phyloP scores from a whole-genome alignment of 225 moss, liverwort and hornwort genomes.

The Lunularia cruciata region DNA sequence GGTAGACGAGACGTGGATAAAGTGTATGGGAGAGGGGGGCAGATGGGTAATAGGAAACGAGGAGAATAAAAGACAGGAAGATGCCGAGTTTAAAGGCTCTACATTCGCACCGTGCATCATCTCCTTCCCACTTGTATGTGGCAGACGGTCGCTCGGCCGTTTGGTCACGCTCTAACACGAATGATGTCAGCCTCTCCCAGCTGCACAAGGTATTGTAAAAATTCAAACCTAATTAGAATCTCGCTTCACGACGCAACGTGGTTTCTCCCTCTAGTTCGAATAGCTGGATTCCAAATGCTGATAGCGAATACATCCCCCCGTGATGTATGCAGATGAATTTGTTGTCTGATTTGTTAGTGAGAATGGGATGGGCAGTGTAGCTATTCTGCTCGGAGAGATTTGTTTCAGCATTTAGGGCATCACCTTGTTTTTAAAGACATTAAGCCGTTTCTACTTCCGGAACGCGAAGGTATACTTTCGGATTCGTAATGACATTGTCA shows the following conservation, averaged over 20 bases:
- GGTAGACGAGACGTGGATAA: conserved; percentile 19
- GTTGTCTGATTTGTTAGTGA: no score
- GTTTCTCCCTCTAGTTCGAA: no score
- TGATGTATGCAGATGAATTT: no score
- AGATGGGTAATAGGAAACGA: conserved; percentile 73
- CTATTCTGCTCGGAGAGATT: no score
- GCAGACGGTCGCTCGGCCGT: conserved; percentile 75
- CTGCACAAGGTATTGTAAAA: conserved; percentile 79
- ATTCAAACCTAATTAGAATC: conserved; percentile 14
- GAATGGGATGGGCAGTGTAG: no score
- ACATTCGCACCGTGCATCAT: conserved; percentile 62
- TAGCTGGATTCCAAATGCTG: no score
- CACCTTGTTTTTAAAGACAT: no score
- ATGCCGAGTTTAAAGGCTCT: conserved; percentile 99
- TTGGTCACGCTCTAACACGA: conserved; percentile 91
- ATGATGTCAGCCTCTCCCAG: conserved; percentile 90
- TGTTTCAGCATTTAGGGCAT: not conserved
- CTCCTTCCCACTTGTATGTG: conserved; percentile 61
- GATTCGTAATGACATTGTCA: no score
- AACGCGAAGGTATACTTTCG: no score
- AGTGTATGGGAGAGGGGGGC: conserved; percentile 80
- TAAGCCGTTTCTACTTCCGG: no score
- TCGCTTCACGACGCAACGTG: no score
- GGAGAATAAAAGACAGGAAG: conserved; percentile 73
- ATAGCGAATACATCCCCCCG: no score